Conservation (phyloP, 2,329 filamentous ascomycete genomes). For the Trichoderma sp. region DNA sequence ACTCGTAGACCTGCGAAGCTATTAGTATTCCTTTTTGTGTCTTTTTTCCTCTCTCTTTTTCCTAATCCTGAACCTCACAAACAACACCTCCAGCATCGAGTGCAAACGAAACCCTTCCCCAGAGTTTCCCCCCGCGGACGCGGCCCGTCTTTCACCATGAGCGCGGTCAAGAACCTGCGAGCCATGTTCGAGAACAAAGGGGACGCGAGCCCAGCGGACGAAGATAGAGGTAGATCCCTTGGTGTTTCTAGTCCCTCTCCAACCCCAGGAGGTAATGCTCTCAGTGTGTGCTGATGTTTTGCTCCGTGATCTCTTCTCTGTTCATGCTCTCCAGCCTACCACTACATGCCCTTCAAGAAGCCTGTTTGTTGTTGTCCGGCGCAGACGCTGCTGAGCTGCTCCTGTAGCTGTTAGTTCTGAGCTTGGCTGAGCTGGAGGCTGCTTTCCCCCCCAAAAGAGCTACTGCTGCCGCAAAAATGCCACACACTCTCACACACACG, state of each 20-base stretch:
- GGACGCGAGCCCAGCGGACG: conserved; percentile 63
- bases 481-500: not conserved
- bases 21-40: not conserved
- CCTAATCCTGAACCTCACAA: conserved; percentile 12
- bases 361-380: conserved; percentile 24
- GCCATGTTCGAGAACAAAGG: conserved; percentile 80
- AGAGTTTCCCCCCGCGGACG: conserved; percentile 22
- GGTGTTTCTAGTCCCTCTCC: conserved; percentile 47
- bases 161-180: conserved; percentile 73
- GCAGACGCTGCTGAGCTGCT: conserved; percentile 25
- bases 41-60: not conserved
- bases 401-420: conserved; percentile 23
- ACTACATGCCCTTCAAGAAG: conserved; percentile 21
- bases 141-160: conserved; percentile 54
- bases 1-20: conserved; percentile 8
- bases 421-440: conserved; percentile 9
- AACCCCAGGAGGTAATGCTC: conserved; percentile 33
- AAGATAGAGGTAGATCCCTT: conserved; percentile 72
- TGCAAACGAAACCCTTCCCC: conserved; percentile 10
- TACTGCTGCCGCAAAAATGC: not conserved
- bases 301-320: conserved; percentile 4
- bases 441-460: conserved; percentile 11
- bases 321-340: conserved; percentile 59
- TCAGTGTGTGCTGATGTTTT: conserved; percentile 30
- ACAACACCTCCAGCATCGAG: conserved; percentile 18